Evolutionary conservation across 805 yeast genomes (phyloP).

Genomic region (Candida adriatica): DNA sequence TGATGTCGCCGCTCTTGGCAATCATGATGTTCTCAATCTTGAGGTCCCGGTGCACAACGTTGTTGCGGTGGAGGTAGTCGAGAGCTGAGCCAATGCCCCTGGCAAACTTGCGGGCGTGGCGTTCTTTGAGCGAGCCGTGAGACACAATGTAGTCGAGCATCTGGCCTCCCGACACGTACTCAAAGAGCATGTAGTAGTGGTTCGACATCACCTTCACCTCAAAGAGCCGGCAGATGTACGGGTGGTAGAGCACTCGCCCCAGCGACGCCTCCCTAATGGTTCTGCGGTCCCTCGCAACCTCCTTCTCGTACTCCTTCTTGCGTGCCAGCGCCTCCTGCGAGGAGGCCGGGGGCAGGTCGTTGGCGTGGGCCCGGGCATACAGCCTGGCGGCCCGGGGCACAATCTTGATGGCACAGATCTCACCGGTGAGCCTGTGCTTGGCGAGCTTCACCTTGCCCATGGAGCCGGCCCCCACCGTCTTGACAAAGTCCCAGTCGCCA

Average conservation of each 20-base stretch:
- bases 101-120: conserved; percentile 90
- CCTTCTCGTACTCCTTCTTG: conserved; percentile 70
- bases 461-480: conserved; percentile 96
- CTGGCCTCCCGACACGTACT: conserved; percentile 95
- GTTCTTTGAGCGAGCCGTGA: conserved; percentile 90
- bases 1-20: conserved; percentile 86
- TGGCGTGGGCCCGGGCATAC: conserved; percentile 63
- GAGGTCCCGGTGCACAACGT: conserved; percentile 93
- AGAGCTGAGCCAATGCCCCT: conserved; percentile 91
- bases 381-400: conserved; percentile 83
- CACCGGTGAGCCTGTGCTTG: conserved; percentile 70
- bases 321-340: conserved; percentile 51
- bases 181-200: conserved; percentile 95
- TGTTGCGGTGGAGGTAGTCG: conserved; percentile 88
- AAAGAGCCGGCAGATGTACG: conserved; percentile 82
- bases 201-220: conserved; percentile 96
- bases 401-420: conserved; percentile 86
- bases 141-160: conserved; percentile 94
- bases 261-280: conserved; percentile 94
- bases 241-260: conserved; percentile 85
- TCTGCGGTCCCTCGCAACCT: conserved; percentile 83
- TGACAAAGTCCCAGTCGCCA: conserved; percentile 95
- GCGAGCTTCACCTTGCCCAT: conserved; percentile 99
- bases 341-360: conserved; percentile 59
- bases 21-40: conserved; percentile 96